Percentiles rank a stretch among this genome's conserved stretches.
Conservation (phyloP, 768 basidiomycete species). For the Cubamyces lactineus region DNA sequence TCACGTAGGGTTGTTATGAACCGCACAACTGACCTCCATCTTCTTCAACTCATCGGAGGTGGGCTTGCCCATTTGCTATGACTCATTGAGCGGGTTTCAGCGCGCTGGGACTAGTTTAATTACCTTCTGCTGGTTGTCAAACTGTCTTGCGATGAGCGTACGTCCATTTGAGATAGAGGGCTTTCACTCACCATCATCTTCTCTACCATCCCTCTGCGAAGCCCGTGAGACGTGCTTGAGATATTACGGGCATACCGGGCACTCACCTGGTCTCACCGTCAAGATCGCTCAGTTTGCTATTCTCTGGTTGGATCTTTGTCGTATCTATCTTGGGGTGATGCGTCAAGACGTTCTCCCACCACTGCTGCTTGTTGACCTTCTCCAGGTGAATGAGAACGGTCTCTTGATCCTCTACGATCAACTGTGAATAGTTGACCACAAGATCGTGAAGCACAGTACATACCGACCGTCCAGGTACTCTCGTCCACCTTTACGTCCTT, state of each 20-base stretch:
- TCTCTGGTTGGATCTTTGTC: conserved; percentile 91
- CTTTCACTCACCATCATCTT: conserved; percentile 94
- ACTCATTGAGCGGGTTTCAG: conserved; percentile 15
- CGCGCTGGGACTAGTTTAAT: neutral
- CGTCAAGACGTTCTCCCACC: conserved; percentile 97
- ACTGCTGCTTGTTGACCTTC: conserved; percentile 84
- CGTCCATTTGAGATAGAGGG: conserved; percentile 10
- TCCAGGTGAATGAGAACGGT: conserved; percentile 77
- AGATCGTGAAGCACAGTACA: conserved; percentile 35
- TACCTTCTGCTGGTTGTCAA: conserved; percentile 80
- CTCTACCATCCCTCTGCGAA: conserved; percentile 89
- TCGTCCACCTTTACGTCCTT: conserved; percentile 95
- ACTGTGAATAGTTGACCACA: neutral
- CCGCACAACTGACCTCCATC: conserved; percentile 62
- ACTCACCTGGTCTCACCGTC: conserved; percentile 90
- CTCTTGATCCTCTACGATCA: conserved; percentile 71
- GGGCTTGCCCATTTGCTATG: conserved; percentile 91
- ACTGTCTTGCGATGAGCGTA: conserved; percentile 43
- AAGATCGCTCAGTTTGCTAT: conserved; percentile 94
- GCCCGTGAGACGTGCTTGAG: neutral
- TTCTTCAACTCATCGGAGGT: conserved; percentile 95
- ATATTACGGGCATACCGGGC: neutral
- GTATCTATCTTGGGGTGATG: conserved; percentile 98
- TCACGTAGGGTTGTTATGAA: neutral
- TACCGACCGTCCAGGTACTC: conserved; percentile 94